These are phyloP conservation scores for Calycina herbarum DNA, from an alignment of 2,329 filamentous ascomycete species.

Conservation along the genomic window DNA sequence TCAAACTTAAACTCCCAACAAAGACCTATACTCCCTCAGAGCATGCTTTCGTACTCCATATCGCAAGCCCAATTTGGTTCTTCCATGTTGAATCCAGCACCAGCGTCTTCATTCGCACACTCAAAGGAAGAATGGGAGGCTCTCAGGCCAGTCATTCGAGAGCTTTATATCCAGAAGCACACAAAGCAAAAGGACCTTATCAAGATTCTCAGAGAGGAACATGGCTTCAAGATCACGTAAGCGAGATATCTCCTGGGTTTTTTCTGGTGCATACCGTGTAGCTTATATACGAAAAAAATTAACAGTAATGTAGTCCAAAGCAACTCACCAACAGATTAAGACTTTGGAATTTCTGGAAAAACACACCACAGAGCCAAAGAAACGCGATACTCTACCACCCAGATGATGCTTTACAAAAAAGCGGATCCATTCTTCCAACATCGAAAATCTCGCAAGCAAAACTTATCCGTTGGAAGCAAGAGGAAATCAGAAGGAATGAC, in stretches of 20 bases:
- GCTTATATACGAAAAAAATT: neutral
- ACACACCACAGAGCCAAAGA: too few species aligned
- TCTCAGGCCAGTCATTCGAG: neutral
- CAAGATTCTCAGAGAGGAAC: neutral
- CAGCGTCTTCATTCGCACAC: neutral
- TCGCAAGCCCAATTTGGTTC: neutral
- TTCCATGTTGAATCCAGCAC: neutral
- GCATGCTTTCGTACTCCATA: too few species aligned
- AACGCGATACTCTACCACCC: too few species aligned
- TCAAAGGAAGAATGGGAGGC: neutral
- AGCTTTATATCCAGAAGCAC: neutral
- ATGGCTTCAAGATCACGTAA: neutral
- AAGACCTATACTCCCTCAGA: too few species aligned
- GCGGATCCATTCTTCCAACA: too few species aligned
- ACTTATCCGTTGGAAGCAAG: too few species aligned
- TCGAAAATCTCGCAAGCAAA: too few species aligned
- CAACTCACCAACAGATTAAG: neutral
- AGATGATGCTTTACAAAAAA: too few species aligned
- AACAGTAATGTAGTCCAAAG: neutral
- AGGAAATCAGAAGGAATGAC: too few species aligned
- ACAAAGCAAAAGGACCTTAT: neutral
- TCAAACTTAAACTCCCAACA: too few species aligned
- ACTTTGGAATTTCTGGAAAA: too few species aligned
- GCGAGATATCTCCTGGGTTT: neutral
- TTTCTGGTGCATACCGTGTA: neutral